Conservation (phyloP, 1,139 yeast genomes). For the Magnusiomyces fungicola region DNA sequence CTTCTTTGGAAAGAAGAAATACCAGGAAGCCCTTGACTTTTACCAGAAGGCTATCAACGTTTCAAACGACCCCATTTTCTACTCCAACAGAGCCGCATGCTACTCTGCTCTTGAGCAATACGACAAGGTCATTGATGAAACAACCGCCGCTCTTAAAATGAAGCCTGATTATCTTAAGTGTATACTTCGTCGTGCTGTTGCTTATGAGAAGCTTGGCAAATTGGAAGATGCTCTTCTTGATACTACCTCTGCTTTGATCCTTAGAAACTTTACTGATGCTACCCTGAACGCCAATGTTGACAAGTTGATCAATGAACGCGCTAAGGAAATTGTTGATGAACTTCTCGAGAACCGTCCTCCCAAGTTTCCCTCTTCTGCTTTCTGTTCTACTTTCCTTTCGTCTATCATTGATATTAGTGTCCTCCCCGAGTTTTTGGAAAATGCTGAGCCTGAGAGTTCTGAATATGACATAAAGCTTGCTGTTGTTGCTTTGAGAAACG, state of each 20-base stretch:
- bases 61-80: slow-evolving; percentile 75
- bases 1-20: slow-evolving; percentile 55
- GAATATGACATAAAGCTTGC: slow-evolving; percentile 65
- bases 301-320: slow-evolving; percentile 56
- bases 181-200: slow-evolving; percentile 59
- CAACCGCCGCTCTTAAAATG: slow-evolving; percentile 74
- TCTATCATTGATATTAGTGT: slow-evolving; percentile 44
- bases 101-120: slow-evolving; percentile 73
- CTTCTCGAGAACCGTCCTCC: slow-evolving; percentile 46
- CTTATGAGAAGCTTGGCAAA: slow-evolving; percentile 72
- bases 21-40: slow-evolving; percentile 62
- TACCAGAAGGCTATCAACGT: slow-evolving; percentile 72
- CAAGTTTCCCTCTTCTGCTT: slow-evolving; percentile 76
- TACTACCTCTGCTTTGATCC: slow-evolving; percentile 57
- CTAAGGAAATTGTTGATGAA: slow-evolving; percentile 48
- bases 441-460: slow-evolving; percentile 48
- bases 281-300: slow-evolving; percentile 77
- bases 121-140: slow-evolving; percentile 79
- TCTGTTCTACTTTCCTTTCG: slow-evolving; percentile 79
- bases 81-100: slow-evolving; percentile 94
- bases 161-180: slow-evolving; percentile 92
- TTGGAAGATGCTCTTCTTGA: slow-evolving; percentile 87
- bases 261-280: slow-evolving; percentile 55
- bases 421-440: slow-evolving; percentile 34
- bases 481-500: slow-evolving; percentile 52